phyloP scores from a whole-genome alignment of 148 eudicot species.

The Salicornia ramosissima region DNA sequence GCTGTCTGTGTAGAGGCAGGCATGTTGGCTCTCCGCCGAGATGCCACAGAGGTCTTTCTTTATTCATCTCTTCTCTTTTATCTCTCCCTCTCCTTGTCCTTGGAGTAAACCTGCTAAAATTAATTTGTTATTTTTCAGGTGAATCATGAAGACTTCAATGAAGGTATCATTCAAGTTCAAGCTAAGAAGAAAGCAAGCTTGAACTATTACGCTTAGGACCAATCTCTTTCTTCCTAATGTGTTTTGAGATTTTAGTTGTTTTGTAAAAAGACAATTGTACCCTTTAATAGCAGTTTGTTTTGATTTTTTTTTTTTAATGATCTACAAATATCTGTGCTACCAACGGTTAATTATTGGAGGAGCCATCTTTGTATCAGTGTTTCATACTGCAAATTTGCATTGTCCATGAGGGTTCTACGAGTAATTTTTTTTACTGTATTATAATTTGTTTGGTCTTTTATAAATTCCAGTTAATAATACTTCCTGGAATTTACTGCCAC shows the following conservation, averaged over 20 bases:
- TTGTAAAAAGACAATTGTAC: neutral
- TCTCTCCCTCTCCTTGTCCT: neutral
- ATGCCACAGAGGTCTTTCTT: constrained; percentile 83
- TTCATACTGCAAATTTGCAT: no score
- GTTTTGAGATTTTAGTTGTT: neutral
- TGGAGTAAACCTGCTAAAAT: neutral
- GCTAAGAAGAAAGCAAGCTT: constrained; percentile 97
- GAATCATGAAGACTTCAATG: constrained; percentile 95
- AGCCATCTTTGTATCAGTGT: no score
- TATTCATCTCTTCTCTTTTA: constrained; percentile 14
- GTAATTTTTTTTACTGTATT: no score
- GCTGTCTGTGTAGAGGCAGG: constrained; percentile 99
- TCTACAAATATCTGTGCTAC: neutral
- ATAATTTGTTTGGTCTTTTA: no score
- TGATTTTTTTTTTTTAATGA: neutral
- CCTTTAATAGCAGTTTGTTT: neutral
- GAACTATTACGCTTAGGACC: constrained; percentile 77
- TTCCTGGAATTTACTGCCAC: no score
- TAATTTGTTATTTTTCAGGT: constrained; percentile 40
- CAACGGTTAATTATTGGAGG: neutral
- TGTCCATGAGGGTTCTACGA: no score
- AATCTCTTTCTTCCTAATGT: neutral
- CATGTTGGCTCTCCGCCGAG: constrained; percentile 95
- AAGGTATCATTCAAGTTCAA: constrained; percentile 96
- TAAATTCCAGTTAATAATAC: no score